Base-by-base conservation (phyloP, 352 stramenopile species). In the Globisporangium echinulatum region DNA sequence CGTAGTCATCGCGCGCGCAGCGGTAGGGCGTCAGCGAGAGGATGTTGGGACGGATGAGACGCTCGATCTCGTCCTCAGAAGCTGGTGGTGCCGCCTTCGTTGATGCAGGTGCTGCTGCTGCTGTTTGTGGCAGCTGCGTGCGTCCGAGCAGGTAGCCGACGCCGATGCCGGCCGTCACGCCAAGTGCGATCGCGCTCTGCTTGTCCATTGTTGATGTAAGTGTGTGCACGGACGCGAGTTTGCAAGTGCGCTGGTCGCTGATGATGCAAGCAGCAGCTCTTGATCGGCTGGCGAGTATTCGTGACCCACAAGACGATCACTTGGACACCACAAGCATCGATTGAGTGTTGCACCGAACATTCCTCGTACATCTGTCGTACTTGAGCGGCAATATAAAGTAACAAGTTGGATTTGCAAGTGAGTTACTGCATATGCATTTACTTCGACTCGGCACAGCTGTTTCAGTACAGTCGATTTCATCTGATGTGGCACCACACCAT, bases 11-110 rank as follows among this genome's bases (percentile, higher is more conserved):
- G 47, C 97, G 88, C 7, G 97, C 97, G 67, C 97, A 99, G 42
- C 96, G 93, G 71, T 99, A 99, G 4, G 97, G 96, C 54, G 92
- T 94, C 49, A 99, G 79, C 42, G 85, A 74, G 47, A 98, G 71
- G 62, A 99, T 98, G 76, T 99, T 99, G 53, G 90, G 87, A n/a
- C 97, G 91, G 52, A 98, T 97, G 54, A 99, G 82, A 9, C 77
- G 66, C 64, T 89, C 80, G 15, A 94, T 66, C 56, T 92, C 83
- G 57, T 92, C 76, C n/a, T 79, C 56, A 4, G 54, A 42, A 36
- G 61, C 14, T 14, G 52, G 47, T 25, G 43, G 8, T 33, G 17
- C 14, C 46, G 55, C 40, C 49, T 63, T 52, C 42, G 15, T 42
- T 15, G 49, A 11, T 25, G 52, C 50, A 8, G 0, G 15, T 50